Percentiles rank a stretch among this genome's conserved stretches.
These are phyloP conservation scores for Sphaerulina musiva DNA, from an alignment of 2,329 filamentous ascomycete genomes.

Conservation along the genomic window DNA sequence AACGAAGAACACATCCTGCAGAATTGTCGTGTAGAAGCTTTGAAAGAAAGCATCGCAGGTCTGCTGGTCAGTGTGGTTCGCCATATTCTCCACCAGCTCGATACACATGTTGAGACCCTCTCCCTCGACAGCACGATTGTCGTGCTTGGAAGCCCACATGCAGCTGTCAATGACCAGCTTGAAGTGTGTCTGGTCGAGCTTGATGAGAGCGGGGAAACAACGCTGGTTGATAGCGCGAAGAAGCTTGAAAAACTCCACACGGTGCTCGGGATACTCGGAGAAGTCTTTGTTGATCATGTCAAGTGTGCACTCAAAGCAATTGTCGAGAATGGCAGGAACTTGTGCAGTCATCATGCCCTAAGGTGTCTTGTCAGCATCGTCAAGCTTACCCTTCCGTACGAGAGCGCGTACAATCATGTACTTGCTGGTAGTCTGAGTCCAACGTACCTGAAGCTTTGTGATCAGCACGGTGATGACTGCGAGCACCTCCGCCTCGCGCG, in stretches of 20 bases:
- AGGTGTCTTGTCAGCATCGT: constrained; percentile 26
- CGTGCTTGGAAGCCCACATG: constrained; percentile 99
- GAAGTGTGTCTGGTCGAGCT: constrained; percentile 93
- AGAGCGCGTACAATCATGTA: constrained; percentile 40
- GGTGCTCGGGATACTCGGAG: constrained; percentile 95
- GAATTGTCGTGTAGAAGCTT: constrained; percentile 89
- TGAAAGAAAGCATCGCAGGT: constrained; percentile 96
- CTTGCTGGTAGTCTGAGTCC: constrained; percentile 48
- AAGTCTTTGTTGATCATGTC: constrained; percentile 99
- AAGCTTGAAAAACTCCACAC: constrained; percentile 99
- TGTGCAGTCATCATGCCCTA: constrained; percentile 96
- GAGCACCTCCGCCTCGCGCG: constrained; percentile 90
- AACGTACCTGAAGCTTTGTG: constrained; percentile 86
- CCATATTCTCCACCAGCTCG: constrained; percentile 95
- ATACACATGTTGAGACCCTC: constrained; percentile 97
- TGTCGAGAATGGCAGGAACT: constrained; percentile 95
- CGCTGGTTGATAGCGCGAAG: constrained; percentile 92
- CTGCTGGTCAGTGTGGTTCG: constrained; percentile 69
- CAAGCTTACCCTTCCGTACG: constrained; percentile 16
- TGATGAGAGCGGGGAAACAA: constrained; percentile 90
- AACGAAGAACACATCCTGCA: constrained; percentile 98
- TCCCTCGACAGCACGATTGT: constrained; percentile 95
- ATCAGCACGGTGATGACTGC: constrained; percentile 98
- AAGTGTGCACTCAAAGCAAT: constrained; percentile 94
- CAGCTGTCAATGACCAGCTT: constrained; percentile 99